Evolutionary conservation across 2,329 filamentous ascomycete genomes (phyloP).

Genomic region (Cladophialophora immunda): DNA sequence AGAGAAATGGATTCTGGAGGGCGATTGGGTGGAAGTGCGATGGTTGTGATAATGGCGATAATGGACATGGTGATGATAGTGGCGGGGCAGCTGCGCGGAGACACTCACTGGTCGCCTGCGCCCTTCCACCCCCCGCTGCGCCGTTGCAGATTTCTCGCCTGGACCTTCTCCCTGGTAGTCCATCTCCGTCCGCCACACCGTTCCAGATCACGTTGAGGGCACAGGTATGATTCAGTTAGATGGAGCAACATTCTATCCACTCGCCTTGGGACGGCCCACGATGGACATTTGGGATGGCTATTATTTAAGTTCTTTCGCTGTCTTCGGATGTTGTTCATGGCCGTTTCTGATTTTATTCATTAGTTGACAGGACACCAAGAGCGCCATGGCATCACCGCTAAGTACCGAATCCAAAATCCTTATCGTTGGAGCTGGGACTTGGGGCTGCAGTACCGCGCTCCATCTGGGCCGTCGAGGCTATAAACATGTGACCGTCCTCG

Average conservation of each 20-base stretch:
- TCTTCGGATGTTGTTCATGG: not conserved
- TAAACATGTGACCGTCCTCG: slow-evolving; percentile 58
- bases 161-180: slow-evolving; percentile 12
- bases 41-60: not conserved
- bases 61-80: not conserved
- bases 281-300: not conserved
- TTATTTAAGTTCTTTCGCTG: not conserved
- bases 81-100: not conserved
- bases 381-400: slow-evolving; percentile 10
- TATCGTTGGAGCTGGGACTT: slow-evolving; percentile 63
- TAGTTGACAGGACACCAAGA: not conserved
- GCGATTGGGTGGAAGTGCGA: not conserved
- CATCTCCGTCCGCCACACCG: not conserved
- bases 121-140: not conserved
- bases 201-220: not conserved
- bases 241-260: not conserved
- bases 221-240: not conserved
- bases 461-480: slow-evolving; percentile 53
- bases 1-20: slow-evolving; percentile 3
- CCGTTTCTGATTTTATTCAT: not conserved
- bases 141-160: not conserved
- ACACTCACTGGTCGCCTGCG: not conserved
- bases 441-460: slow-evolving; percentile 58
- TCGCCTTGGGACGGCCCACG: not conserved
- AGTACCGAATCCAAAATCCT: slow-evolving; percentile 25